phyloP scores from a whole-genome alignment of 2,329 filamentous ascomycete genomes.

The Nemania sp. region DNA sequence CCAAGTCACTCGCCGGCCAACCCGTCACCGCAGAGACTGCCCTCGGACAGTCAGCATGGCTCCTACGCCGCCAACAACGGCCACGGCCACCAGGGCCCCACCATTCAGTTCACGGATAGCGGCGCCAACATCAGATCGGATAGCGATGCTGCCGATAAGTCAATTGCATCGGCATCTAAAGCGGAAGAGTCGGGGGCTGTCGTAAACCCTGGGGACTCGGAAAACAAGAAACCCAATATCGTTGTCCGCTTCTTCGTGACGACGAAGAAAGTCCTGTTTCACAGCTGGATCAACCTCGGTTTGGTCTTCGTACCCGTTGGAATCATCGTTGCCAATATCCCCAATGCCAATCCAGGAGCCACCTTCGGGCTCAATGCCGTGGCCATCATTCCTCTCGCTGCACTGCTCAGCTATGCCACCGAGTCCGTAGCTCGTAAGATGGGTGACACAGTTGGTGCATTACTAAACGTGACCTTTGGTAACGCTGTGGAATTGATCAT shows the following conservation, averaged over 20 bases:
- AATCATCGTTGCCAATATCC: constrained; percentile 65
- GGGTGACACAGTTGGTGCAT: constrained; percentile 72
- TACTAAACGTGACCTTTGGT: constrained; percentile 78
- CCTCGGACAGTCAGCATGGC: constrained; percentile 33
- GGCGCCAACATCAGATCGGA: constrained; percentile 30
- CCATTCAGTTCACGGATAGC: constrained; percentile 36
- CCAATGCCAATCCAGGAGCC: constrained; percentile 60
- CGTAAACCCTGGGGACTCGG: constrained; percentile 47
- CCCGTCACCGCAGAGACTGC: constrained; percentile 29
- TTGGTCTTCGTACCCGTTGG: constrained; percentile 79
- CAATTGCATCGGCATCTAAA: constrained; percentile 48
- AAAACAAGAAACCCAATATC: constrained; percentile 40
- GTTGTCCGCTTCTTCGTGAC: constrained; percentile 51
- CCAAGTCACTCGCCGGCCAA: no score
- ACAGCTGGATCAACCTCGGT: constrained; percentile 79
- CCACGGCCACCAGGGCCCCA: constrained; percentile 29
- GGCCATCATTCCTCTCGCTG: constrained; percentile 75
- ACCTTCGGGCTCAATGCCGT: constrained; percentile 76
- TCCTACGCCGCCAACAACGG: constrained; percentile 28
- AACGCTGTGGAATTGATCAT: constrained; percentile 82
- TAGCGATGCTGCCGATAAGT: constrained; percentile 42
- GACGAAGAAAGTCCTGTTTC: constrained; percentile 64
- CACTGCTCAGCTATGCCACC: constrained; percentile 72
- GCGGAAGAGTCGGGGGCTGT: constrained; percentile 61
- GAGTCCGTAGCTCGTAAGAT: constrained; percentile 74